Evolutionary conservation across 1,139 yeast species (phyloP).

Genomic region (Protomyces macrosporus): DNA sequence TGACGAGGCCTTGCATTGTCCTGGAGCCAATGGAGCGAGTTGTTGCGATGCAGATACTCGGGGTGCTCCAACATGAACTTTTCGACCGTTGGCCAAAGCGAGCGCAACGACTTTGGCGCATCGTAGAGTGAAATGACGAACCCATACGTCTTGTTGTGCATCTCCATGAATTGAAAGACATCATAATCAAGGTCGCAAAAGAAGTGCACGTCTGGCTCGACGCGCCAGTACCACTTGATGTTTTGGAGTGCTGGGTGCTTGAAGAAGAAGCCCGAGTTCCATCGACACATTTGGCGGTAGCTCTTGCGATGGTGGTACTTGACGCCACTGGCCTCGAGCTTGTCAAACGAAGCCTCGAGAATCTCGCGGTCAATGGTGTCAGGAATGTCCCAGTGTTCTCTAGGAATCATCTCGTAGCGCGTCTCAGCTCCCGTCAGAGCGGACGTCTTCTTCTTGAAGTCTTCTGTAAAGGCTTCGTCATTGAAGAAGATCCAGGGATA

Average conservation of each 20-base stretch:
- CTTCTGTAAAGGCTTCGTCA: slow-evolving; percentile 53
- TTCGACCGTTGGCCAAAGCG: slow-evolving; percentile 74
- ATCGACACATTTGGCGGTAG: slow-evolving; percentile 86
- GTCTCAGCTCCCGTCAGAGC: slow-evolving; percentile 55
- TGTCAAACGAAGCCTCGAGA: slow-evolving; percentile 55
- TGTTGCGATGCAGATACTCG: slow-evolving; percentile 57
- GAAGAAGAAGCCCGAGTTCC: slow-evolving; percentile 83
- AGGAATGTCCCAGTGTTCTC: slow-evolving; percentile 71
- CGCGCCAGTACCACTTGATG: slow-evolving; percentile 90
- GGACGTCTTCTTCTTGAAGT: slow-evolving; percentile 45
- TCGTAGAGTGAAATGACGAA: slow-evolving; percentile 81
- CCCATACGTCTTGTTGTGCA: slow-evolving; percentile 58
- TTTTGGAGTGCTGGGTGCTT: slow-evolving; percentile 66
- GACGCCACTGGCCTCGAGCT: slow-evolving; percentile 46
- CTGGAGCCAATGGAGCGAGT: slow-evolving; percentile 68
- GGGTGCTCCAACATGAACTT: slow-evolving; percentile 61
- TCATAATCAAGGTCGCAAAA: slow-evolving; percentile 80
- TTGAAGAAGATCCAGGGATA: slow-evolving; percentile 78
- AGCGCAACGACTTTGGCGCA: slow-evolving; percentile 69
- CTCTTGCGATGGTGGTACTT: slow-evolving; percentile 62
- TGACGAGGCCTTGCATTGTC: slow-evolving; percentile 52
- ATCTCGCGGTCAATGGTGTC: slow-evolving; percentile 57
- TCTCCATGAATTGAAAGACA: slow-evolving; percentile 74
- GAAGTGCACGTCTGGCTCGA: slow-evolving; percentile 77
- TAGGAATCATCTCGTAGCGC: slow-evolving; percentile 57